phyloP scores from a whole-genome alignment of 1,139 yeast species.

The Meyerozyma smithsonii region DNA sequence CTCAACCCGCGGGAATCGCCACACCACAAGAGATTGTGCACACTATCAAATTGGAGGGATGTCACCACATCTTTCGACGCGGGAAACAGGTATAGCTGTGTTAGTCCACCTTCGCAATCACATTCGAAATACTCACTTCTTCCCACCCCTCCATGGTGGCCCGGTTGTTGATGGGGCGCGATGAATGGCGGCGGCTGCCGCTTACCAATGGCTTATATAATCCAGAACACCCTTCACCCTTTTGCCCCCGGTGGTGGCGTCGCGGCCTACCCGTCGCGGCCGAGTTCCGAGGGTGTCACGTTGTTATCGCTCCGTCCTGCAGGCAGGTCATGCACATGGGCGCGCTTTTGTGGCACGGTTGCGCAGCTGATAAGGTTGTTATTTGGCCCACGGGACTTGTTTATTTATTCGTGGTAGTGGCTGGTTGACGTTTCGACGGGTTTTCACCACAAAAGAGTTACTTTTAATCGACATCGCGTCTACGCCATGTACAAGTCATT shows the following conservation, averaged over 20 bases:
- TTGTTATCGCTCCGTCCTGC: not conserved
- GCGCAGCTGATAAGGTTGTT: not conserved
- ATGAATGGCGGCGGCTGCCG: not conserved
- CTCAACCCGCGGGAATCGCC: slow-evolving; percentile 57
- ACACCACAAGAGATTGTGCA: slow-evolving; percentile 76
- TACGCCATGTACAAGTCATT: slow-evolving; percentile 21
- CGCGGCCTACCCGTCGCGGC: no score
- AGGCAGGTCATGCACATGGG: not conserved
- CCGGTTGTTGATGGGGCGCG: not conserved
- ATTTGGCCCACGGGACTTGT: not conserved
- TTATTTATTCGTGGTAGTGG: no score
- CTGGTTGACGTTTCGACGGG: not conserved
- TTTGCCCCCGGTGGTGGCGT: no score
- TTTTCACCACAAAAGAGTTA: not conserved
- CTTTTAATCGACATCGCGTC: no score
- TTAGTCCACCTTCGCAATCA: slow-evolving; percentile 22
- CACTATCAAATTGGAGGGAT: slow-evolving; percentile 59
- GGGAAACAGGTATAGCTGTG: slow-evolving; percentile 15
- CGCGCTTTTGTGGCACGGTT: not conserved
- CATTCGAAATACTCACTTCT: slow-evolving; percentile 18
- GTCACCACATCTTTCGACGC: slow-evolving; percentile 14
- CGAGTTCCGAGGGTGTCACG: no score
- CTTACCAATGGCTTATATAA: no score
- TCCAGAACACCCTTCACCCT: no score
- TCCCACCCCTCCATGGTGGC: slow-evolving; percentile 37